Base-by-base conservation (phyloP, 2,329 filamentous ascomycete genomes). In the Coleophoma eucalyptorum region DNA sequence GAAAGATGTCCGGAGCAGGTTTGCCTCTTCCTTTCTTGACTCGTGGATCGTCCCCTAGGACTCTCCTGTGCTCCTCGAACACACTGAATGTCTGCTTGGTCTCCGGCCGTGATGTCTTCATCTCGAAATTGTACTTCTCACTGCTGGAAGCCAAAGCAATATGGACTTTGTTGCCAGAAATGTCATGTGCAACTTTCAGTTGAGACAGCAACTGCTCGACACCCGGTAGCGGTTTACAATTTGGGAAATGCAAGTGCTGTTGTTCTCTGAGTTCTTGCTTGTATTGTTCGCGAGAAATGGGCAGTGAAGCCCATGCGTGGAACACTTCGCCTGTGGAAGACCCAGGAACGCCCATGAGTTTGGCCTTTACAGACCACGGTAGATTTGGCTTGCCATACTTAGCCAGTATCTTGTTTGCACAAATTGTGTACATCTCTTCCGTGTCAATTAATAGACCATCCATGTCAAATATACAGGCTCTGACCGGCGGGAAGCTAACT, bases 401-500 rank as follows among this genome's bases (percentile, higher is more conserved):
- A 51, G 78, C 76, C 41, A 97, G 84, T 41, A 97, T 80, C 18
- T 83, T 75, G 72, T 97, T 96, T 55, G 90, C 86, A 71, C 88
- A 87, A 20, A 80, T 67, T 0, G 90, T 93, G 76, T 97, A 97
- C 63, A 97, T 57, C 64, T 97, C 93, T 74, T 97, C 93, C 33
- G 89, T 91, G 70, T 97, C 86, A 66, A 97, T 89, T 16, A 97
- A 82, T 37, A 97, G 85, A 55, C 93, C 93, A 71, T 97, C 93
- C 91, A 97, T 96, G 76, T 97, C 93, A 69, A 97, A 97, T 58
- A 97, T 86, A 69, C 91, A 96, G 59, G 93, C 93, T 61, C 90
- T 81, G 53, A 97, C 79, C 46, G 86, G 83, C 20, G 89, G 87
- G 69, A 90, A 84, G 65, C 86, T 89, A 63, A 26, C 6, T 19